Conservation (phyloP, 306 rosid species). For the Quercus alba region DNA sequence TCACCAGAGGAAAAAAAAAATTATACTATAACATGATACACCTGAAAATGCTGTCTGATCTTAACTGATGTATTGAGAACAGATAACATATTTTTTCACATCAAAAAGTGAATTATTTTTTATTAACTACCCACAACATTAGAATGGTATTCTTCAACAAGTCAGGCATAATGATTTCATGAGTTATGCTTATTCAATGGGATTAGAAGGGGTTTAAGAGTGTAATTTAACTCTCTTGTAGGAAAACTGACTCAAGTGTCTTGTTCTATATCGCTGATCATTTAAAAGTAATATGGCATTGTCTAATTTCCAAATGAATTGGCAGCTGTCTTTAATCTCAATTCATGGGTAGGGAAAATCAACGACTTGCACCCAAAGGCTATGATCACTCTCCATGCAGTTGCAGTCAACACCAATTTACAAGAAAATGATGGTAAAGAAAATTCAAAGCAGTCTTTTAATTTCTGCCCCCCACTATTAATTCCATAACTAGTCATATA, state of each 20-base stretch:
- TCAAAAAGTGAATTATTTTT: background rate
- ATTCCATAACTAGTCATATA: background rate
- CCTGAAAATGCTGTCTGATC: background rate
- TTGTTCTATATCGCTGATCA: background rate
- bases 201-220: background rate
- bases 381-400: constrained; percentile 72
- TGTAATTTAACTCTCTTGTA: background rate
- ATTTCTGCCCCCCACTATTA: background rate
- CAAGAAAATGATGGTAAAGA: constrained; percentile 84
- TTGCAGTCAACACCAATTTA: constrained; percentile 91
- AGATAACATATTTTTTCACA: background rate
- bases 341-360: constrained; percentile 73
- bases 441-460: background rate
- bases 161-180: constrained; percentile 3
- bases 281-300: no score
- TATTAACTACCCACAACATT: background rate
- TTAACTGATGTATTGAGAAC: background rate
- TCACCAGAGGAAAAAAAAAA: no score
- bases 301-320: constrained; percentile 29
- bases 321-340: constrained; percentile 70
- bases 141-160: background rate
- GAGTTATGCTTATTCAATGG: background rate
- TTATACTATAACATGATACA: background rate
- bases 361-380: constrained; percentile 98
- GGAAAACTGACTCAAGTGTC: background rate